phyloP scores from a whole-genome alignment of 2,329 filamentous ascomycete species.

The Akanthomyces muscarius region DNA sequence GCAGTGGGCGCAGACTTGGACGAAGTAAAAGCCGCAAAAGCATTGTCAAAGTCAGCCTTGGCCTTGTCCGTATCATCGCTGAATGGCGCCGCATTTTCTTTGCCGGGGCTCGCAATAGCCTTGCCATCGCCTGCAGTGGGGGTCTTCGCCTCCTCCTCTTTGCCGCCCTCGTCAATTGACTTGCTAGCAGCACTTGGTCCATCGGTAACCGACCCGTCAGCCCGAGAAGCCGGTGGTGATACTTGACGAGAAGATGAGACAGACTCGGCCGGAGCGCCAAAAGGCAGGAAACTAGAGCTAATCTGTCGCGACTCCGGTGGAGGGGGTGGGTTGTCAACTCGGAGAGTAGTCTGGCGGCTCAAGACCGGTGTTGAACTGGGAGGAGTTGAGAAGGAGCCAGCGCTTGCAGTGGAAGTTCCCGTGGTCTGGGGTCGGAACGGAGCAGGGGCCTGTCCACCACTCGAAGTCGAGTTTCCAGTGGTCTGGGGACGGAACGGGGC shows the following conservation, averaged over 20 bases:
- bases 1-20: conserved; percentile 44
- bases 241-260: conserved; percentile 74
- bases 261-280: conserved; percentile 63
- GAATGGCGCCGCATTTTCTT: conserved; percentile 39
- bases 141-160: conserved; percentile 13
- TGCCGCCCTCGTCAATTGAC: conserved; percentile 22
- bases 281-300: conserved; percentile 70
- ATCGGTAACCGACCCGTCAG: conserved; percentile 46
- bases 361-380: conserved; percentile 60
- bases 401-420: conserved; percentile 51
- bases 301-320: conserved; percentile 73
- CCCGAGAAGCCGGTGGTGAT: conserved; percentile 59
- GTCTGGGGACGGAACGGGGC: conserved; percentile 48
- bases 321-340: conserved; percentile 52
- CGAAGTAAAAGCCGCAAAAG: conserved; percentile 70
- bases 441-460: conserved; percentile 39
- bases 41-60: conserved; percentile 80
- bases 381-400: conserved; percentile 48
- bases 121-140: conserved; percentile 9
- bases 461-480: conserved; percentile 52
- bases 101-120: conserved; percentile 15
- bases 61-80: conserved; percentile 54
- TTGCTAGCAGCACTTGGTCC: conserved; percentile 21
- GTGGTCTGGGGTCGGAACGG: conserved; percentile 52
- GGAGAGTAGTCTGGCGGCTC: conserved; percentile 57